Base-by-base conservation (phyloP, 2,329 filamentous ascomycete genomes). In the Acephala macrosclerotiorum region DNA sequence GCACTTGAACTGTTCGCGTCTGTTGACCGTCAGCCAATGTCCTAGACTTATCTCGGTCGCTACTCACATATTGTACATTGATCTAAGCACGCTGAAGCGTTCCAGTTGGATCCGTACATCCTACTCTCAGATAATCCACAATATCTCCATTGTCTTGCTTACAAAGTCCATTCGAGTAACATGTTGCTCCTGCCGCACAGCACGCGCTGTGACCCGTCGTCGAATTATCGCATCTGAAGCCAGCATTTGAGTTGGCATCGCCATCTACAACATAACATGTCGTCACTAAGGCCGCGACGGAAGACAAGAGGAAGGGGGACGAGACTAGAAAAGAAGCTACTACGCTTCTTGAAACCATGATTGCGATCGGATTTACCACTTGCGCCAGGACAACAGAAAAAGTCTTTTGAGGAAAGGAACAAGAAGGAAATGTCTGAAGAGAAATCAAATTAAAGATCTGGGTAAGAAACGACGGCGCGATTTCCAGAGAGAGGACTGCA, bases 101-200 rank as follows among this genome's bases (percentile, higher is more conserved):
- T 18, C 70, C 70, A 73, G 66, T 71, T 22, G 40, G 60, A 66
- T 73, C 71, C 36, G 71, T 73, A 67, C 70, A 73, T 33, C 70
- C 71, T n/a, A 72, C 70, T 59, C 71, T 65, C 40, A 72, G 56
- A 56, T 71, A 73, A 55, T 73, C 71, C 51, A 68, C 66, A 11
- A 66, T 33, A 26, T 58, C 35, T 1, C 64, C 61, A 59, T 71
- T 72, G 35, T 38, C 35, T 22, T 71, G 66, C 56, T 66, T 58
- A 57, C 70, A 73, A 14, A 73, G 51, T 8, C 71, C 71, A 38
- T 72, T 73, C 11, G 67, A 71, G 40, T 68, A 73, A 53, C 71
- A 73, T 25, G 65, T 67, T 9, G 65, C 65, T 57, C 71, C 71
- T 22, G 58, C 26, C 12, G 16, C 56, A 35, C 69, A 73, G 49